phyloP scores from a whole-genome alignment of 352 stramenopile genomes.

The Nothophytophthora sp. region DNA sequence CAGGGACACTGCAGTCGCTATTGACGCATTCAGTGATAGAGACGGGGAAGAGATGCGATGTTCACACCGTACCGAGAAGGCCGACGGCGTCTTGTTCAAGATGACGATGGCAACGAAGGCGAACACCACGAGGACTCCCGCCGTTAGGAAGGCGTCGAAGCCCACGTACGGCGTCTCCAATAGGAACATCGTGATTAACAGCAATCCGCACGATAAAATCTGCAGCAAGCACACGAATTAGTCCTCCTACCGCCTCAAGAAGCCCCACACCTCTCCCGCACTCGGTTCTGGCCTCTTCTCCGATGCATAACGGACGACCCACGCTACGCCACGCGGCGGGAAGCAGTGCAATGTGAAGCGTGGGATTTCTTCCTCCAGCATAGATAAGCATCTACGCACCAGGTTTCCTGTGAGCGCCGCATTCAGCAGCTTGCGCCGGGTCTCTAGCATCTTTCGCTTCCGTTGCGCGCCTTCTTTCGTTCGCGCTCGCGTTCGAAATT shows the following conservation, averaged over 20 bases:
- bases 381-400: conserved; percentile 33
- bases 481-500: too few species aligned
- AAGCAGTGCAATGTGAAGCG: neutral
- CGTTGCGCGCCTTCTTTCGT: too few species aligned
- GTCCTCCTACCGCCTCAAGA: neutral
- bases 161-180: conserved; percentile 68
- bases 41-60: too few species aligned
- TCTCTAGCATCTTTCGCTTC: conserved; percentile 44
- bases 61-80: conserved; percentile 62
- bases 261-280: conserved; percentile 8
- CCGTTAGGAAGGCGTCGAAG: conserved; percentile 68
- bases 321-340: neutral
- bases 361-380: neutral
- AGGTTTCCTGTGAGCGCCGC: conserved; percentile 63
- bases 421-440: conserved; percentile 73
- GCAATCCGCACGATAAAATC: conserved; percentile 58
- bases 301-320: neutral
- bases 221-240: conserved; percentile 13
- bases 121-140: conserved; percentile 60
- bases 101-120: conserved; percentile 77
- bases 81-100: conserved; percentile 80
- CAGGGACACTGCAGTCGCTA: too few species aligned
- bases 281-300: neutral
- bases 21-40: too few species aligned
- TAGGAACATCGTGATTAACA: conserved; percentile 73